Percentiles rank a stretch among this genome's conserved stretches.
Conservation (phyloP, 148 eudicot species). For the Spergularia bocconei region DNA sequence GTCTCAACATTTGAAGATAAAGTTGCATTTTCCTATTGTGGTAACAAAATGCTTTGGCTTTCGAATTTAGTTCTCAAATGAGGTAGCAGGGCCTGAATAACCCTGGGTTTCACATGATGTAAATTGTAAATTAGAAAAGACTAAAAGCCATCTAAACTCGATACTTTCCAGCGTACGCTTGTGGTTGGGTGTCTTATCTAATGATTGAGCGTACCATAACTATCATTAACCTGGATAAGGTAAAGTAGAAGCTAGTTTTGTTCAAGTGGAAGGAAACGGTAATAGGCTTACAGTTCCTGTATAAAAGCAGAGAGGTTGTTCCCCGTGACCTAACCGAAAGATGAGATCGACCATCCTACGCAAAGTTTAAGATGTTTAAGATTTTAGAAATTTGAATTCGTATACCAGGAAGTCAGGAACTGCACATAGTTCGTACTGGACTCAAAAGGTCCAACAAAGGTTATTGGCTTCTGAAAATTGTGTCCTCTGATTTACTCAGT, state of each 20-base stretch:
- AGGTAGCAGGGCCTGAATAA: background rate
- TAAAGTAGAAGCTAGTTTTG: background rate
- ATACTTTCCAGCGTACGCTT: background rate
- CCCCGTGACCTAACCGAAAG: too few species aligned
- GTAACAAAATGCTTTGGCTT: background rate
- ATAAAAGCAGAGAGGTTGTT: too few species aligned
- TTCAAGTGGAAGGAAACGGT: too few species aligned
- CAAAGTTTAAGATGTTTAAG: too few species aligned
- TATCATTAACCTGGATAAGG: background rate
- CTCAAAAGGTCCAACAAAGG: too few species aligned
- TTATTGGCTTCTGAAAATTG: too few species aligned
- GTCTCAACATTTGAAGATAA: background rate
- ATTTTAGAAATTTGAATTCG: too few species aligned
- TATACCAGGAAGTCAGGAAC: too few species aligned
- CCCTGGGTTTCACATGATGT: constrained; percentile 3
- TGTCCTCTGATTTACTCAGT: too few species aligned
- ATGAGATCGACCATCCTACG: too few species aligned
- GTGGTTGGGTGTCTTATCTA: background rate
- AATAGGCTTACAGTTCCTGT: too few species aligned
- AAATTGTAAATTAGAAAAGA: constrained; percentile 1
- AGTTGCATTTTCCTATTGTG: constrained; percentile 10
- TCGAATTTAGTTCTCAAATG: constrained; percentile 2
- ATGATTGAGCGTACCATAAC: background rate
- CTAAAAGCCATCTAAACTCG: background rate
- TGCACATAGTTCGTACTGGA: too few species aligned